phyloP scores from a whole-genome alignment of 768 basidiomycete genomes.

The Amanita molliuscula region DNA sequence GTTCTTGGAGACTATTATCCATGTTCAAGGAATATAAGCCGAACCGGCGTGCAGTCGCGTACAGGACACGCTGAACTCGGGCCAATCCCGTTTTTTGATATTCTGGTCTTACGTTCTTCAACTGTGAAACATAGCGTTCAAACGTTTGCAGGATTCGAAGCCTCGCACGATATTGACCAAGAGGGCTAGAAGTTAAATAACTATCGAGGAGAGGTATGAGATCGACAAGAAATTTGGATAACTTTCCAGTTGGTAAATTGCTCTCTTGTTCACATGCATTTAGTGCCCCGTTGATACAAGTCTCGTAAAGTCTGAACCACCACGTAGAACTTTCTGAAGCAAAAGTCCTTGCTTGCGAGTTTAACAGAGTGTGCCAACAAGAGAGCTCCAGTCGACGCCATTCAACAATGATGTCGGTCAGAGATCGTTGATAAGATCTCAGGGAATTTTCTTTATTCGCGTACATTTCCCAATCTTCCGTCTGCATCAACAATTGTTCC shows the following conservation, averaged over 20 bases:
- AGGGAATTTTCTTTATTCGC: constrained; percentile 88
- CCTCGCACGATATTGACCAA: constrained; percentile 74
- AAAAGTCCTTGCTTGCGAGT: constrained; percentile 52
- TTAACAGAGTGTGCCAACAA: constrained; percentile 76
- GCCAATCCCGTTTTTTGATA: constrained; percentile 24
- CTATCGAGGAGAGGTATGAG: constrained; percentile 74
- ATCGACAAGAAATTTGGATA: constrained; percentile 46
- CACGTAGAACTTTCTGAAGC: constrained; percentile 44
- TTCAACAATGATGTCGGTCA: constrained; percentile 68
- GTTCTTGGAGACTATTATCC: constrained; percentile 35
- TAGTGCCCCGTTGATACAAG: constrained; percentile 52
- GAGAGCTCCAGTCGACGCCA: constrained; percentile 89
- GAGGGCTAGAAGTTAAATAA: constrained; percentile 63
- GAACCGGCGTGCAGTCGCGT: constrained; percentile 54
- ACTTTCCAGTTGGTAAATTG: constrained; percentile 18
- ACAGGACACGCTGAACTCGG: constrained; percentile 49
- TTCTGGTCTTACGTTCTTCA: constrained; percentile 22
- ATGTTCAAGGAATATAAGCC: constrained; percentile 45
- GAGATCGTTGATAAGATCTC: constrained; percentile 47
- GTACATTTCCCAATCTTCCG: constrained; percentile 94
- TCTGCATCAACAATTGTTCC: constrained; percentile 79
- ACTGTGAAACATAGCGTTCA: constrained; percentile 31
- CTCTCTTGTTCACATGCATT: constrained; percentile 32
- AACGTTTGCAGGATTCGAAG: constrained; percentile 65
- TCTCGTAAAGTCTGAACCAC: constrained; percentile 90